phyloP scores from a whole-genome alignment of 805 yeast species.

The Yueomyces sinensis region DNA sequence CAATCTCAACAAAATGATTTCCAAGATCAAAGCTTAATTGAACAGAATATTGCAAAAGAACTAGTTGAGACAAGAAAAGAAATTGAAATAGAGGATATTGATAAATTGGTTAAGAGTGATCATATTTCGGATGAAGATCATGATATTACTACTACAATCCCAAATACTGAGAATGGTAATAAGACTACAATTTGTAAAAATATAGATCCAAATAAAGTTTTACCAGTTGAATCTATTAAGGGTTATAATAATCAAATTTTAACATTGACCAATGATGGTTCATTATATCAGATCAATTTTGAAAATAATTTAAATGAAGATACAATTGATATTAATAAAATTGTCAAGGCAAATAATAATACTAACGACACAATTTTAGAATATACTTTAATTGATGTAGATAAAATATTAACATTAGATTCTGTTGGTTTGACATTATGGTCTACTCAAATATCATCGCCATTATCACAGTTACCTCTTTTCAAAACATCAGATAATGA shows the following conservation, averaged over 20 bases:
- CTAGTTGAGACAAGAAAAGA: background rate
- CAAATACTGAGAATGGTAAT: no score
- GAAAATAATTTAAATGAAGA: background rate
- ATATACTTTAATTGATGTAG: constrained; percentile 6
- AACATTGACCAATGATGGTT: constrained; percentile 3
- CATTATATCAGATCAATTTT: background rate
- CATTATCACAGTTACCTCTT: constrained; percentile 6
- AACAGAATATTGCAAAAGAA: background rate
- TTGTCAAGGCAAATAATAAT: background rate
- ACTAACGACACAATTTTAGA: background rate
- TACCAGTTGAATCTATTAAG: constrained; percentile 1
- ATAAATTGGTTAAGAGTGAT: no score
- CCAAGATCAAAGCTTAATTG: background rate
- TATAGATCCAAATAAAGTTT: background rate
- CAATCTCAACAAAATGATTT: constrained; percentile 2
- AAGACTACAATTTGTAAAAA: no score
- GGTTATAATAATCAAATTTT: constrained; percentile 4
- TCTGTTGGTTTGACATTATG: constrained; percentile 12
- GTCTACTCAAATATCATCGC: constrained; percentile 5
- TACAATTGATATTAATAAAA: background rate
- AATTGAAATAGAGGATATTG: no score
- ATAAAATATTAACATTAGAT: constrained; percentile 10
- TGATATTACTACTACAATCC: no score
- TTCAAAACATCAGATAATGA: constrained; percentile 2
- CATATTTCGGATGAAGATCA: no score